Base-by-base conservation (phyloP, 2,329 filamentous ascomycete genomes). In the Diaporthe caulivora region DNA sequence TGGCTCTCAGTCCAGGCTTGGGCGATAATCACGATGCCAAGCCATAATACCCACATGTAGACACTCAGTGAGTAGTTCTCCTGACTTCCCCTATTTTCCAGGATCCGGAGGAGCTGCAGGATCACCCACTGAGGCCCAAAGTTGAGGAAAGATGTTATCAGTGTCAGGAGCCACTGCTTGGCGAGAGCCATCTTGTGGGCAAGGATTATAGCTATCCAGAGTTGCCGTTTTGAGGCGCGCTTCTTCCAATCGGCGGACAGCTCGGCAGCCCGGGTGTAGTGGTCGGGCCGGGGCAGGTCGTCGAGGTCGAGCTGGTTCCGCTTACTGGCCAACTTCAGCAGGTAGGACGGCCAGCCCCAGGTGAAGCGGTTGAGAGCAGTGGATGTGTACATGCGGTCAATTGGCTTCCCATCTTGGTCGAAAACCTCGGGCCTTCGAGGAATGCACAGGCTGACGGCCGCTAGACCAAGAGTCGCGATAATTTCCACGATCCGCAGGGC, bases 61-160 rank as follows among this genome's bases (percentile, higher is more conserved):
- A 91, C 88, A 47, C 89, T 86, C 0, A 86, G 78, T 2, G 86
- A 84, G 13, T 89, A 83, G 24, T 83, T 78, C 24, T 86, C 81
- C 1, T 86, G 87, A 1, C 79, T 78, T 6, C 83, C 81, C 17
- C 89, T 86, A 18, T 79, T 80, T 80, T 96, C 93, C 11, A 96
- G 85, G 1, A 89, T 86, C 44, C 86, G 86, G 26, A 96, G 86
- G 17, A 96, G 87, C 60, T 89, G 88, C 72, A 92, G 86, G 76
- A 94, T 90, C 37, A 91, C 88, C 80, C 92, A 90, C 78, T 94
- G 94, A 0, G 94, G 94, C 0, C 90, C 88, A 73, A 95, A 91
- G 71, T 90, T 90, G n/a, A 93, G 77, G 40, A 92, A 77, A 11
- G 89, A 88, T 26, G 87, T 85, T 9, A 86, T 75, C 1, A 90